A percentile compares a stretch with the other conserved stretches of the same genome.
Conservation (phyloP, 768 basidiomycete species). For the Russula brevipes region DNA sequence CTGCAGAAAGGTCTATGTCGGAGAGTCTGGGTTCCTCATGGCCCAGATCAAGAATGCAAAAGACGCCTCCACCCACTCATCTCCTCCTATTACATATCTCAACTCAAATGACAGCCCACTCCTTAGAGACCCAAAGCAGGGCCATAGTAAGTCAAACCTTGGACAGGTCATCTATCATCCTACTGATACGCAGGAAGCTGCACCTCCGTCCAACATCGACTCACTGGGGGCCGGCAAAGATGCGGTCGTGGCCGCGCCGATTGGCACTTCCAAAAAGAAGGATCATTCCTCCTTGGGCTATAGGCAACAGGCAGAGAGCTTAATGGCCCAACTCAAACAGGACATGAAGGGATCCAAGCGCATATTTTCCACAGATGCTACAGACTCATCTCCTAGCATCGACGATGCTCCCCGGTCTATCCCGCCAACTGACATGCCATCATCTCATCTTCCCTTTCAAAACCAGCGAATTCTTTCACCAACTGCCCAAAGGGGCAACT, state of each 20-base stretch:
- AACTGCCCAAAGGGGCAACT: not conserved
- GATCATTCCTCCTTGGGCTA: slow-evolving; percentile 61
- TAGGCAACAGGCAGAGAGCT: slow-evolving; percentile 66
- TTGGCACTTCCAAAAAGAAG: slow-evolving; percentile 32
- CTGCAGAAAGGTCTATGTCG: slow-evolving; percentile 62
- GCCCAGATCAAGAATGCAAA: slow-evolving; percentile 72
- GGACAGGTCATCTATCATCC: not conserved
- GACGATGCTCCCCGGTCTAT: not conserved
- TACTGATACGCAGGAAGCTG: not conserved
- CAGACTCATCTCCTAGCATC: slow-evolving; percentile 37
- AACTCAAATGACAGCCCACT: not conserved
- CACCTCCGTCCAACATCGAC: not conserved
- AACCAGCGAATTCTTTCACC: not conserved
- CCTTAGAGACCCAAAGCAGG: not conserved
- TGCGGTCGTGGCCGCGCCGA: not conserved
- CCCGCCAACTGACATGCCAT: not conserved
- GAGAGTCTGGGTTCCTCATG: slow-evolving; percentile 74
- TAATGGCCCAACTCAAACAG: slow-evolving; percentile 83
- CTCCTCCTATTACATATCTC: slow-evolving; percentile 32
- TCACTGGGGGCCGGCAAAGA: not conserved
- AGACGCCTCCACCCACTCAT: slow-evolving; percentile 63
- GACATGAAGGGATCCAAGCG: slow-evolving; percentile 74
- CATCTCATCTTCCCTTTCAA: not conserved
- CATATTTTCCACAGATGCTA: slow-evolving; percentile 63
- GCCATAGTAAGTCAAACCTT: not conserved